Percentiles rank a stretch among this genome's conserved stretches.
phyloP scores from a whole-genome alignment of 1,284 basidiomycete genomes.

The Leucoagaricus sp. region DNA sequence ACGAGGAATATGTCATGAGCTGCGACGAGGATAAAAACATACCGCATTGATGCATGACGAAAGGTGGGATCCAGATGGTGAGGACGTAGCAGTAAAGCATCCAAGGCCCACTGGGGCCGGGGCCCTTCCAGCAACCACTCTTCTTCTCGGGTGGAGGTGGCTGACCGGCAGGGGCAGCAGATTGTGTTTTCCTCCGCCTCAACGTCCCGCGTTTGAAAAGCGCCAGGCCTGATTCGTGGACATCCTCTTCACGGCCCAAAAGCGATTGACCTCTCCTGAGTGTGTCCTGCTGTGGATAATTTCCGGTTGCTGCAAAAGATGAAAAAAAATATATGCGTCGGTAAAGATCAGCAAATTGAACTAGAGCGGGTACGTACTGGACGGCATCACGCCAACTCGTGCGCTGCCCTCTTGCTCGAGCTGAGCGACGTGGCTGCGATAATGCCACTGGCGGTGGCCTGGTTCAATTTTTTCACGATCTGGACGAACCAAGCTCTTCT shows the following conservation, averaged over 20 bases:
- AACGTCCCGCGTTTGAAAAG: slow-evolving; percentile 85
- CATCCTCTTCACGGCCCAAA: slow-evolving; percentile 84
- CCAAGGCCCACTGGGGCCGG: slow-evolving; percentile 91
- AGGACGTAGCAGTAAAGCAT: slow-evolving; percentile 94
- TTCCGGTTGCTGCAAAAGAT: slow-evolving; percentile 17
- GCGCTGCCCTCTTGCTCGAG: slow-evolving; percentile 67
- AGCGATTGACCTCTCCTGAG: slow-evolving; percentile 86
- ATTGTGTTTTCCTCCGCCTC: slow-evolving; percentile 65
- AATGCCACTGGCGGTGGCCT: slow-evolving; percentile 93
- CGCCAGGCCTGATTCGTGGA: slow-evolving; percentile 84
- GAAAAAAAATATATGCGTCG: slow-evolving; percentile 82
- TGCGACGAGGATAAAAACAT: slow-evolving; percentile 30
- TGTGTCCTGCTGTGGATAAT: slow-evolving; percentile 42
- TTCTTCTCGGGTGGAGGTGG: slow-evolving; percentile 43
- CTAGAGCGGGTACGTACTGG: slow-evolving; percentile 52
- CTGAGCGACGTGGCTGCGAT: slow-evolving; percentile 86
- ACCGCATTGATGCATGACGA: slow-evolving; percentile 71
- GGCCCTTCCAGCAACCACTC: slow-evolving; percentile 67
- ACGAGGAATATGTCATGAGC: slow-evolving; percentile 10
- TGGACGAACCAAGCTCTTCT: slow-evolving; percentile 92
- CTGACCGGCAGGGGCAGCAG: slow-evolving; percentile 37
- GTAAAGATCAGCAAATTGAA: slow-evolving; percentile 16
- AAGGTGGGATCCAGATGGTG: slow-evolving; percentile 82
- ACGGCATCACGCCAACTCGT: slow-evolving; percentile 73
- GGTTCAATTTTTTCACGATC: slow-evolving; percentile 98